These are phyloP conservation scores for Microbotryum saponariae DNA, from an alignment of 1,284 basidiomycete species.

Conservation along the genomic window DNA sequence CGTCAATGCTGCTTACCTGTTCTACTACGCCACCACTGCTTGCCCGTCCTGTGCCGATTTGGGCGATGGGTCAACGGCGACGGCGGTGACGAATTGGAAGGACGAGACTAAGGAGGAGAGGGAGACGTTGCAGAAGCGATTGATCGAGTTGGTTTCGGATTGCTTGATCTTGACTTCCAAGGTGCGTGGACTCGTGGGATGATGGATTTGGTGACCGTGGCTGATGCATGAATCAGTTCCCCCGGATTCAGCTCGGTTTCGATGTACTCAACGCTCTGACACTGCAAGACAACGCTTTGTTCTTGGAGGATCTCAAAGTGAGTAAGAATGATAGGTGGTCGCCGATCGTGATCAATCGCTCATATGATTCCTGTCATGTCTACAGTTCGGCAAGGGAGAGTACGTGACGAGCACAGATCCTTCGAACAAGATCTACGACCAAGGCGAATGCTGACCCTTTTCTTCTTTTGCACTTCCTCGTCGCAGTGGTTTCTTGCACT, in stretches of 20 bases:
- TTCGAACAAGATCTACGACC: neutral
- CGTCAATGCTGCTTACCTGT: conserved; percentile 85
- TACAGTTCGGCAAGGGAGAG: conserved; percentile 33
- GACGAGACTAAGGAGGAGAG: conserved; percentile 54
- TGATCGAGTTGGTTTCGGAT: conserved; percentile 57
- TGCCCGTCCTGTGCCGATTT: conserved; percentile 28
- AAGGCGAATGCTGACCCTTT: neutral
- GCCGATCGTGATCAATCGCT: neutral
- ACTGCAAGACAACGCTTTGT: conserved; percentile 81
- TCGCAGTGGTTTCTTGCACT: conserved; percentile 30
- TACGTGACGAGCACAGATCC: neutral
- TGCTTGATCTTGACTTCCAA: conserved; percentile 34
- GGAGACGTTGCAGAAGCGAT: conserved; percentile 57
- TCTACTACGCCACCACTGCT: conserved; percentile 65
- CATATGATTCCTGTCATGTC: neutral
- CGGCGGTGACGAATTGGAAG: conserved; percentile 32
- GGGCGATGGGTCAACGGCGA: conserved; percentile 22
- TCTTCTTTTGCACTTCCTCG: neutral
- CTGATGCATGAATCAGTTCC: neutral
- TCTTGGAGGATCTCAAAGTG: conserved; percentile 61
- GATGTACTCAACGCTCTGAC: conserved; percentile 96
- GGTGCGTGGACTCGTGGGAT: conserved; percentile 9
- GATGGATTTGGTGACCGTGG: neutral
- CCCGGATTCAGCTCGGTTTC: conserved; percentile 56
- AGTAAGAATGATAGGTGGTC: neutral